Base-by-base conservation (phyloP, 768 basidiomycete species). In the Calocybe indica region DNA sequence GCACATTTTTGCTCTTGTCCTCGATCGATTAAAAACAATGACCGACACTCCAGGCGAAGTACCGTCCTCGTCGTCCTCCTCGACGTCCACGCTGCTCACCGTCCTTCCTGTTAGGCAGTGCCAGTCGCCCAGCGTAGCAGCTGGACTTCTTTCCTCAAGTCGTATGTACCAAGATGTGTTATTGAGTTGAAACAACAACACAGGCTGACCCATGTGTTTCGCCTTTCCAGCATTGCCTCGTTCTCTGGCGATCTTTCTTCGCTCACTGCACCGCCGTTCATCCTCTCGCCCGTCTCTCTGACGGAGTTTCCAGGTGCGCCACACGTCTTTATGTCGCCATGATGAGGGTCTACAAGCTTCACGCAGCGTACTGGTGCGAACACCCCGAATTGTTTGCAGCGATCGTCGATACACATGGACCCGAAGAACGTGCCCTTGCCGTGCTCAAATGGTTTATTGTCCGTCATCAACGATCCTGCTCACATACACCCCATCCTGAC, bases 371-470 rank as follows among this genome's bases (percentile, higher is more conserved):
- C 67, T 98, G 95, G 95, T 91, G 92, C 60, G 95, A 98, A 63
- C 88, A 89, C 43, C 92, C 92, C 28, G 84, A 84, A 46, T 71
- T 92, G 46, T 97, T 99, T 59, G 82, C 92, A 3, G 81, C 80
- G 14, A 97, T 97, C 61, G 80, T 85, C 13, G 82, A 85, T 55
- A 91, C 83, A 5, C 74, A 72, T 60, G 80, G 78, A 9, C 78
- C 82, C 30, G 85, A 93, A 63, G 81, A 83, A 2, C 75, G 93
- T 43, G 75, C 83, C 2, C 70, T 89, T 44, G 79, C 83, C 5
- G 91, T 97, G n/a, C 74, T 97, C 39, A 80, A 78, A 57, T 99
- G 95, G 95, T 99, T 98, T 69, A 88, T 99, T 59, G 85, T 89
- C 55, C 56, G 84, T 70, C 7, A 6, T 43, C 39, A 45, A 31